A percentile compares a stretch with the other conserved stretches of the same genome.
Evolutionary conservation across 2,329 filamentous ascomycete genomes (phyloP).

Genomic region (Aureobasidium sp.): DNA sequence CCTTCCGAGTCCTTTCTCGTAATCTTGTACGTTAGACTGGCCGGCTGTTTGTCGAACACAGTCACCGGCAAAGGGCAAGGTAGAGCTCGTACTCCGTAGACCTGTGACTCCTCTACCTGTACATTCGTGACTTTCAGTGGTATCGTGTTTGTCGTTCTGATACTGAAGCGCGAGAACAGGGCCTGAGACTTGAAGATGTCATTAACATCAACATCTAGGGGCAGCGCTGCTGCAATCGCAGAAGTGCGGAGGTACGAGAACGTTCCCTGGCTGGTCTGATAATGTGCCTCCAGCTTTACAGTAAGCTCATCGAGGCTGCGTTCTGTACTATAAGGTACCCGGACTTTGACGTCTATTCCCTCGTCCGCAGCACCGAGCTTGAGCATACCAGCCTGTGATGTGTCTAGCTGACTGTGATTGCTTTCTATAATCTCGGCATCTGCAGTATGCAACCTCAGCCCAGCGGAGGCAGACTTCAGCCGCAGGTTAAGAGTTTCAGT

Average conservation of each 20-base stretch:
- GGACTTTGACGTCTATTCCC: conserved; percentile 47
- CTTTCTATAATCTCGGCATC: conserved; percentile 37
- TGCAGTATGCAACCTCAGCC: conserved; percentile 47
- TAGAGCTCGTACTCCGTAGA: conserved; percentile 57
- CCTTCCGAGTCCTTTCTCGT: conserved; percentile 40
- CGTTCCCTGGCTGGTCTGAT: conserved; percentile 19
- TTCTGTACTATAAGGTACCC: conserved; percentile 77
- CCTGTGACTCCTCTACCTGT: conserved; percentile 59
- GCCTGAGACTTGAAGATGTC: conserved; percentile 81
- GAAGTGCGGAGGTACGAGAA: conserved; percentile 49
- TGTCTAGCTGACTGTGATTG: conserved; percentile 32
- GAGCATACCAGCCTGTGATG: conserved; percentile 38
- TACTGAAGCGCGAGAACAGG: conserved; percentile 83
- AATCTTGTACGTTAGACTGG: conserved; percentile 73
- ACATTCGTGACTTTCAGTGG: conserved; percentile 68
- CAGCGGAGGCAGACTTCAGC: conserved; percentile 52
- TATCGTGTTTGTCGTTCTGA: conserved; percentile 68
- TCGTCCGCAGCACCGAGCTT: conserved; percentile 36
- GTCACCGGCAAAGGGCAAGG: conserved; percentile 40
- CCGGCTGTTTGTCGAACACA: conserved; percentile 74
- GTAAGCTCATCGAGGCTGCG: conserved; percentile 63
- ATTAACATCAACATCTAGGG: conserved; percentile 90
- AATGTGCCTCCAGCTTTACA: conserved; percentile 52
- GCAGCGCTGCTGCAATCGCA: conserved; percentile 63
- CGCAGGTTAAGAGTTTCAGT: conserved; percentile 41